Conservation (phyloP, 192 early-diverging fungal genomes). For the Diversispora epigaea region DNA sequence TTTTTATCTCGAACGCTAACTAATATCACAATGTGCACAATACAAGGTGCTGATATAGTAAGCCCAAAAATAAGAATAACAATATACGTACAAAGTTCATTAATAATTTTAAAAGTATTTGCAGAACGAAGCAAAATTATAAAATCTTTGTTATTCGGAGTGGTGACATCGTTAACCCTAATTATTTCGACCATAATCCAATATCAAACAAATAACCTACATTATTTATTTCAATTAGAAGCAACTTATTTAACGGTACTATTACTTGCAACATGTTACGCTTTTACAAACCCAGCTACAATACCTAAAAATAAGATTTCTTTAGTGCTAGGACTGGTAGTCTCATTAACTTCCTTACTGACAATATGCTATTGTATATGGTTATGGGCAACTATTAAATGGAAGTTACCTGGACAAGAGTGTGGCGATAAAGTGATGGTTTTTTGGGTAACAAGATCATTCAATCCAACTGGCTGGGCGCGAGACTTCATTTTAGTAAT, state of each 20-base stretch:
- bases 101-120: neutral
- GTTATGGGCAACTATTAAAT: neutral
- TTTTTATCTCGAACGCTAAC: too few species aligned
- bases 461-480: neutral
- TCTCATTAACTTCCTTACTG: neutral
- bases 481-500: neutral
- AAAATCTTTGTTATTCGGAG: neutral
- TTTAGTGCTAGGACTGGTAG: neutral
- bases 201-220: neutral
- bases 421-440: neutral
- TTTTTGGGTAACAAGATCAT: neutral
- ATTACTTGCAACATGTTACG: neutral
- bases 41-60: neutral
- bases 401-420: neutral
- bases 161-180: neutral
- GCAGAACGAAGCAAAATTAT: neutral
- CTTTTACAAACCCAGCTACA: neutral
- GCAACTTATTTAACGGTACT: neutral
- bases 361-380: neutral
- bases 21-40: neutral
- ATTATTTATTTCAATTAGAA: neutral
- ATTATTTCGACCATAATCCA: neutral
- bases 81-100: neutral
- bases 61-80: neutral
- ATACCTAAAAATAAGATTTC: neutral